Conservation (phyloP, 2,329 filamentous ascomycete genomes). For the Plectosphaerella sp. region DNA sequence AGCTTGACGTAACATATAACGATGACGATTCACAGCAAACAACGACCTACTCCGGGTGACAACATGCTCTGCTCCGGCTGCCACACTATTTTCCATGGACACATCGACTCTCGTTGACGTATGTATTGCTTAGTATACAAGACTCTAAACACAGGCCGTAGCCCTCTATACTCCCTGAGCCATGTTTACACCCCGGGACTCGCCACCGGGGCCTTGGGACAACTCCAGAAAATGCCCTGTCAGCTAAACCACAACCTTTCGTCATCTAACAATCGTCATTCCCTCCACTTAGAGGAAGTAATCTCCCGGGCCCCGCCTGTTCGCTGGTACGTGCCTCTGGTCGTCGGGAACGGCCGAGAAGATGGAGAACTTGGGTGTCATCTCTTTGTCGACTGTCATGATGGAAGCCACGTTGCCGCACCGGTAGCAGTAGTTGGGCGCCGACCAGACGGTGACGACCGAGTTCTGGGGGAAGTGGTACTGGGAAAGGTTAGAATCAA, state of each 20-base stretch:
- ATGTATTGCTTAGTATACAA: no score
- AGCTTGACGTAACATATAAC: no score
- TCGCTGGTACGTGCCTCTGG: slow-evolving; percentile 72
- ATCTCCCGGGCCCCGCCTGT: slow-evolving; percentile 61
- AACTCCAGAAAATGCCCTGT: no score
- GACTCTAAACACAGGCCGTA: no score
- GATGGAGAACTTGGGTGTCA: slow-evolving; percentile 88
- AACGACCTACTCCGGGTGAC: no score
- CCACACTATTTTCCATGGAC: no score
- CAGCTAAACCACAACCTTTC: neutral
- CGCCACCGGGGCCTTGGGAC: no score
- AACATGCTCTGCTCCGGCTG: no score
- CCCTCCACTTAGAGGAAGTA: slow-evolving; percentile 56
- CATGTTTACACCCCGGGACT: no score
- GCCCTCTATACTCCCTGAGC: no score
- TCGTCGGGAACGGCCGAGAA: slow-evolving; percentile 88
- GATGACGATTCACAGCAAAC: no score
- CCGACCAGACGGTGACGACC: slow-evolving; percentile 96
- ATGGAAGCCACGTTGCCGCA: slow-evolving; percentile 97
- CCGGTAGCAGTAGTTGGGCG: slow-evolving; percentile 91
- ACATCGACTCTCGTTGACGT: no score
- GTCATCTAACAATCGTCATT: neutral
- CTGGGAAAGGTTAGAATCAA: slow-evolving; percentile 28
- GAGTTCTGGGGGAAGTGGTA: slow-evolving; percentile 95
- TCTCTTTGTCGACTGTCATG: slow-evolving; percentile 81